Evolutionary conservation across 371 early-diverging fungal species (phyloP), one percentile per base, ranked within the genome.

Genomic region (Rhizopus sp.): DNA sequence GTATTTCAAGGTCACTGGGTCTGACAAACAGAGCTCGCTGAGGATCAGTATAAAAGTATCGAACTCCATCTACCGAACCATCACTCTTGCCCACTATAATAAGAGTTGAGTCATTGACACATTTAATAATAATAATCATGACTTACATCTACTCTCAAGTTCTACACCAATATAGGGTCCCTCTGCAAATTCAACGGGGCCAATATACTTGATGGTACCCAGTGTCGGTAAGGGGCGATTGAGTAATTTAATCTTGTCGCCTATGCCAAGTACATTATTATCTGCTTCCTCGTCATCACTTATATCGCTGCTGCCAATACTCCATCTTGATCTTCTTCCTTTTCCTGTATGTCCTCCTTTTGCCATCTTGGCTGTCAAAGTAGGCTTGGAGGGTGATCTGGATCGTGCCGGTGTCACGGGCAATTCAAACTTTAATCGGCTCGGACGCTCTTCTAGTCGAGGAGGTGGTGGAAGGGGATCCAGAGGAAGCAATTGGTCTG

Each of bases 81-180:
- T 70, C 70, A 44, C 56, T 66, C 30, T 70, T 70, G 12, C 70
- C 70, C 51, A 70, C 70, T 70, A 60, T 17, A 7, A 17, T 29
- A 49, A 33, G 40, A 38, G 16, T 12, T 41, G 29, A 23, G 29
- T 31, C 5, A 13, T 40, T 42, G 32, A 13, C 3, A 7, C 15
- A 17, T 30, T 15, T 12, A 4, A 29, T 23, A 30, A 16, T 12
- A 13, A 8, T 33, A 30, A 15, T 8, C 15, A 31, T 3, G 4
- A 62, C 68, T 64, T 67, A 71, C 72, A 52, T 65, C 72, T 57
- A 33, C 66, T 63, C 30, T 72, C 68, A 9, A 72, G 54, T 50
- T 72, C 72, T 23, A 72, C 53, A 23, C 72, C 72, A 49, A 68
- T 56, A 53, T 62, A 60, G 3, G 47, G 50, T 0, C 71, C 71